A percentile compares a stretch with the other conserved stretches of the same genome.
Conservation (phyloP, 805 yeast genomes). For the Candida endomychidarum region DNA sequence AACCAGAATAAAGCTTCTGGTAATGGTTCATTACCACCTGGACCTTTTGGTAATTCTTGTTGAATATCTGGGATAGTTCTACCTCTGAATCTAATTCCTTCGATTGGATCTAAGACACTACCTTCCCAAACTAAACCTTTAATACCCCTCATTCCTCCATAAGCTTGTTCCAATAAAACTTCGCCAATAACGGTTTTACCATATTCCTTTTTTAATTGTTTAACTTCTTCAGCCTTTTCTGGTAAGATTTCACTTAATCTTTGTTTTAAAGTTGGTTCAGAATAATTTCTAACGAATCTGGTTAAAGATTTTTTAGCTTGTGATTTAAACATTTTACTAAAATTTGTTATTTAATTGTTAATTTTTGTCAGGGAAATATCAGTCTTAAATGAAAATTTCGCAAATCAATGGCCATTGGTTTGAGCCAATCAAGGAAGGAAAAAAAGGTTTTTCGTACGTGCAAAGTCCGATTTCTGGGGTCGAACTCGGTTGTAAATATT, state of each 20-base stretch:
- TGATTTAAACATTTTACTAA: constrained; percentile 2
- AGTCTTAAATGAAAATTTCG: constrained; percentile 8
- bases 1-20: constrained; percentile 82
- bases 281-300: constrained; percentile 23
- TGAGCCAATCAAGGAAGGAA: constrained; percentile 3
- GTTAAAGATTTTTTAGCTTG: constrained; percentile 8
- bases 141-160: constrained; percentile 82
- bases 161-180: constrained; percentile 44
- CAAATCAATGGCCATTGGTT: constrained; percentile 7
- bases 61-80: constrained; percentile 73
- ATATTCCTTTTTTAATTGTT: constrained; percentile 83
- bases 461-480: constrained; percentile 9
- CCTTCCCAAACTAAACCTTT: constrained; percentile 79
- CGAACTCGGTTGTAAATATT: constrained; percentile 3
- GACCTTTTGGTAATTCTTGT: constrained; percentile 58
- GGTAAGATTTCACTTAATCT: constrained; percentile 92
- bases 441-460: constrained; percentile 3
- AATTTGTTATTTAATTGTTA: neutral
- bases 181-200: constrained; percentile 69
- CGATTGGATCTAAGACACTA: constrained; percentile 70
- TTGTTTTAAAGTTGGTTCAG: constrained; percentile 75
- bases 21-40: constrained; percentile 59
- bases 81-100: constrained; percentile 80
- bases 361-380: neutral
- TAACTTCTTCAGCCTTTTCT: constrained; percentile 87